Evolutionary conservation across 2,329 filamentous ascomycete species (phyloP).

Genomic region (Zasmidium angulare): DNA sequence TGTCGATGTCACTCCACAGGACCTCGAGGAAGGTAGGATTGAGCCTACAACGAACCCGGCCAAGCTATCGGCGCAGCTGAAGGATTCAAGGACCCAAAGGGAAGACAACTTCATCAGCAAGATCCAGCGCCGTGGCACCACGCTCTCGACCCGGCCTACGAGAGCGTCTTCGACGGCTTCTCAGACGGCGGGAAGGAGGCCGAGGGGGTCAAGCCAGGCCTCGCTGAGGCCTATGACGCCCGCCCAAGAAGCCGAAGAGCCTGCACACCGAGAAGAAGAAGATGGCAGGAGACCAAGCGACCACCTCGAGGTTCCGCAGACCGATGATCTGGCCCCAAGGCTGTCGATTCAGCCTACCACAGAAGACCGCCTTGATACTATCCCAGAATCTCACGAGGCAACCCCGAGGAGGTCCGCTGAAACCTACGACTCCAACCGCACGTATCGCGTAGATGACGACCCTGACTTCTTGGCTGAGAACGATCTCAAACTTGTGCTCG

Average conservation of each 20-base stretch:
- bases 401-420: conserved; percentile 1
- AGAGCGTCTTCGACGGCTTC: conserved; percentile 25
- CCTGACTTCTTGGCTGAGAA: conserved; percentile 42
- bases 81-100: conserved; percentile 45
- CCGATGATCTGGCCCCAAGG: background rate
- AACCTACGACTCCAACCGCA: conserved; percentile 10
- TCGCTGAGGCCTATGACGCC: conserved; percentile 24
- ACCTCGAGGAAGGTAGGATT: conserved; percentile 46
- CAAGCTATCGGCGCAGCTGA: conserved; percentile 46
- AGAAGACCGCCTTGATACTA: conserved; percentile 9
- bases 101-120: conserved; percentile 28
- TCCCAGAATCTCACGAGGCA: conserved; percentile 9
- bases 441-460: conserved; percentile 27
- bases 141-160: conserved; percentile 19
- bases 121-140: conserved; percentile 21
- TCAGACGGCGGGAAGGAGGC: conserved; percentile 16
- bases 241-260: conserved; percentile 30
- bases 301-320: background rate
- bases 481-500: conserved; percentile 32
- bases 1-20: conserved; percentile 42
- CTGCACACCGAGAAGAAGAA: conserved; percentile 7
- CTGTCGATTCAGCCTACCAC: background rate
- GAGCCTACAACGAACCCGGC: conserved; percentile 38
- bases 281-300: background rate
- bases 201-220: conserved; percentile 11